A percentile compares a stretch with the other conserved stretches of the same genome.
Evolutionary conservation across 345 rosid genomes (phyloP).

Genomic region (Lumnitzera littorea): DNA sequence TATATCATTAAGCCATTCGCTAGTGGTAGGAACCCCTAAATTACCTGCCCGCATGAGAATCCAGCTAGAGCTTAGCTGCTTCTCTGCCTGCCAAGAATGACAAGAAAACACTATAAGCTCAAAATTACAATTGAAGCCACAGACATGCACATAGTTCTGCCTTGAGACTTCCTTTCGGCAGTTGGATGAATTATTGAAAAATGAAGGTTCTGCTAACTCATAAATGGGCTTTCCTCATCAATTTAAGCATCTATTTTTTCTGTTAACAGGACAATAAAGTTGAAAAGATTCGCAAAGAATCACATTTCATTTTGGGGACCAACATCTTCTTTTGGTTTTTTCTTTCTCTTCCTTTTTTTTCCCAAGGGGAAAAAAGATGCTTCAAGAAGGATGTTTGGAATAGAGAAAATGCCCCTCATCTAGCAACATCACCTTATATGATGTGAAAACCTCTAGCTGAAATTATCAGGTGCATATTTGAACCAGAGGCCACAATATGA

Average conservation of each 20-base stretch:
- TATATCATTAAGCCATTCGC: constrained; percentile 84
- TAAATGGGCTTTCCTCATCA: background rate
- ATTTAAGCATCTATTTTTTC: background rate
- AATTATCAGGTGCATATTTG: no score
- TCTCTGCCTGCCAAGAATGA: constrained; percentile 58
- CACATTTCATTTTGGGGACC: background rate
- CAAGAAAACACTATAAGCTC: background rate
- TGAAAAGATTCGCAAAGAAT: background rate
- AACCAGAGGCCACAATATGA: no score
- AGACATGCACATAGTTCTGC: no score
- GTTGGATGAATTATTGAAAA: no score
- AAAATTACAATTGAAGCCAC: background rate
- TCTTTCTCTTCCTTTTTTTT: no score
- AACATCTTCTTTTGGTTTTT: background rate
- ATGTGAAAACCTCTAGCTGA: background rate
- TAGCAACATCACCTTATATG: background rate
- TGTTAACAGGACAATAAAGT: background rate
- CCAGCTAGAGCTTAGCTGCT: constrained; percentile 77
- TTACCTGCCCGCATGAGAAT: constrained; percentile 93
- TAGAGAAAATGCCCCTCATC: no score
- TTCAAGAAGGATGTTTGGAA: background rate
- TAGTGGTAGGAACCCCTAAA: constrained; percentile 74
- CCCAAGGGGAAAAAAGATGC: no score
- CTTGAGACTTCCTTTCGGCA: no score
- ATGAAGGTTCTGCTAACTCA: no score